Conservation (phyloP, 345 rosid genomes). For the Eucalyptus curtisii region DNA sequence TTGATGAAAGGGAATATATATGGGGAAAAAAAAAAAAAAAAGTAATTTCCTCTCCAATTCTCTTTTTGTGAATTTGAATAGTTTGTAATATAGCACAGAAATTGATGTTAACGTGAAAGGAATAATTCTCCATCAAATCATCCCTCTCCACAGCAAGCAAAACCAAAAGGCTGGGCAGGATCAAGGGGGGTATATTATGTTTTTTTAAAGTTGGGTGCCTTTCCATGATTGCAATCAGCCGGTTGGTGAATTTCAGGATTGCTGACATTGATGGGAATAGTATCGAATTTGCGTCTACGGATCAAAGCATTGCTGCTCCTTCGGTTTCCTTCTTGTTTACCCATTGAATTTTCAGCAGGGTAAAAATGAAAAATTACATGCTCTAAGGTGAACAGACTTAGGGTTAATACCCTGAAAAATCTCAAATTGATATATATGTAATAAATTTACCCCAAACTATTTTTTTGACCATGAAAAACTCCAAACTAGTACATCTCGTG, state of each 20-base stretch:
- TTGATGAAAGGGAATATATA: neutral
- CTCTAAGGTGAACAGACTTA: neutral
- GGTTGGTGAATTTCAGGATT: neutral
- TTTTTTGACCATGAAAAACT: too few species aligned
- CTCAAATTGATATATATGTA: too few species aligned
- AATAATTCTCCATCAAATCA: neutral
- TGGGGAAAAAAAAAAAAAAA: accelerated
- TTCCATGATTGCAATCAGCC: neutral
- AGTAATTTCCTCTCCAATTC: neutral
- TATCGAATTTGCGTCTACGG: neutral
- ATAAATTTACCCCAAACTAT: too few species aligned
- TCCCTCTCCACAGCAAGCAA: neutral
- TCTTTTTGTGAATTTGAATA: neutral
- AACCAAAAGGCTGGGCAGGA: neutral
- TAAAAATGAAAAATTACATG: neutral
- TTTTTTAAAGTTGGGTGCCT: neutral
- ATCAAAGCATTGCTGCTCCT: neutral
- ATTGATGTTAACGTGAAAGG: neutral
- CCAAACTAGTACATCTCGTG: too few species aligned
- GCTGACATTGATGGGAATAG: neutral
- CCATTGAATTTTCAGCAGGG: neutral
- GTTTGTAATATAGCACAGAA: neutral
- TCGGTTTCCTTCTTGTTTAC: neutral
- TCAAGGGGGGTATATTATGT: neutral
- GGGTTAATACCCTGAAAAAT: too few species aligned